Percentiles rank a stretch among this genome's conserved stretches.
Conservation (phyloP, 202 grass and related monocot species). For the Schoenoplectus triqueter region DNA sequence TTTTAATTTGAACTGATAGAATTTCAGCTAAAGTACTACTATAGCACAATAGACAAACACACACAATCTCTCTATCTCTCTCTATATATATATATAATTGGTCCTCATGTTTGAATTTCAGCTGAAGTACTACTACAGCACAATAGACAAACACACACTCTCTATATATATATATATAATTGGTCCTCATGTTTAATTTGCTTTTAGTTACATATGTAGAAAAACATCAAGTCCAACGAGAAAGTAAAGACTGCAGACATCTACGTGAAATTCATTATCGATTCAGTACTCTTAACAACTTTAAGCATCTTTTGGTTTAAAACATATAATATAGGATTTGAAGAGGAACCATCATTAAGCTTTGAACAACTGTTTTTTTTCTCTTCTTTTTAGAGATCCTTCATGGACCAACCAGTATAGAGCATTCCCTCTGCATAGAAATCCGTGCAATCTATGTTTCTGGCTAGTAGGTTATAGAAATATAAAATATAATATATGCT, state of each 20-base stretch:
- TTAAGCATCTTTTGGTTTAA: slow-evolving; percentile 25
- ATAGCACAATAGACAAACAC: too few relatives aligned
- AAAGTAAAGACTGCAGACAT: slow-evolving; percentile 20
- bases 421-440: slow-evolving; percentile 32
- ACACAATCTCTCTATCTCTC: too few relatives aligned
- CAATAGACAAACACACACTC: too few relatives aligned
- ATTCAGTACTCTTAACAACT: slow-evolving; percentile 10
- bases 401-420: slow-evolving; percentile 42
- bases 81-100: not conserved
- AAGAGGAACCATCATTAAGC: slow-evolving; percentile 34
- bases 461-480: too few relatives aligned
- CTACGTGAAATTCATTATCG: slow-evolving; percentile 19
- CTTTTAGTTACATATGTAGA: not conserved
- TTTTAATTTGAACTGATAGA: too few relatives aligned
- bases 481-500: slow-evolving; percentile 21
- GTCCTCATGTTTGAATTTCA: not conserved
- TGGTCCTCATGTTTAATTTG: not conserved
- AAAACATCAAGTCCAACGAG: slow-evolving; percentile 24
- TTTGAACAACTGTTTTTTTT: slow-evolving; percentile 43
- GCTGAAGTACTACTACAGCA: too few relatives aligned
- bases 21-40: too few relatives aligned
- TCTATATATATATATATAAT: not conserved
- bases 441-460: slow-evolving; percentile 20
- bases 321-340: slow-evolving; percentile 34
- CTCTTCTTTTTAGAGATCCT: slow-evolving; percentile 51